Evolutionary conservation across 768 basidiomycete species (phyloP).

Genomic region (Nidularia pulvinata): DNA sequence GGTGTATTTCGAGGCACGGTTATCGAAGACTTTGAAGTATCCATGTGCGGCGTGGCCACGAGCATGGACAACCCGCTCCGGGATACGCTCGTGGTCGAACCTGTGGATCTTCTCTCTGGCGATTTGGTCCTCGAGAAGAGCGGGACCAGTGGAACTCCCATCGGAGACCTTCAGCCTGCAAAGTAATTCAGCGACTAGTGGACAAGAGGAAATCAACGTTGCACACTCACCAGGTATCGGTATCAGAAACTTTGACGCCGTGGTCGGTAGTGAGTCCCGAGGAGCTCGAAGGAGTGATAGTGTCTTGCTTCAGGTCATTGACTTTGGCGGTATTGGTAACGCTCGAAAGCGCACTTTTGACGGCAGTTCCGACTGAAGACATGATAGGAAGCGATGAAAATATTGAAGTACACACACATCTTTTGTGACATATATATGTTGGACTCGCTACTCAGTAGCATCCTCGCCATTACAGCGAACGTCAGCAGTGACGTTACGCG

Average conservation of each 20-base stretch:
- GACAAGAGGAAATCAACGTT: not conserved
- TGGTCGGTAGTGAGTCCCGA: slow-evolving; percentile 58
- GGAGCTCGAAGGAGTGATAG: slow-evolving; percentile 20
- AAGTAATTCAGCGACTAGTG: not conserved
- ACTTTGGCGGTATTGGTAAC: slow-evolving; percentile 27
- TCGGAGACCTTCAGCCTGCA: slow-evolving; percentile 54
- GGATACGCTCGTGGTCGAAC: slow-evolving; percentile 90
- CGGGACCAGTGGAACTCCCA: slow-evolving; percentile 57
- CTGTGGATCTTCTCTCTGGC: slow-evolving; percentile 74
- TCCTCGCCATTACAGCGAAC: not conserved
- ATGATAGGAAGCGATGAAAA: slow-evolving; percentile 7
- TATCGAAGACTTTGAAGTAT: slow-evolving; percentile 74
- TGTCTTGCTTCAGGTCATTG: slow-evolving; percentile 28
- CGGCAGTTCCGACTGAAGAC: slow-evolving; percentile 13
- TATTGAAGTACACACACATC: not conserved
- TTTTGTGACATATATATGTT: not conserved
- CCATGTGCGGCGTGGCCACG: slow-evolving; percentile 84
- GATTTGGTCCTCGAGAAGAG: slow-evolving; percentile 78
- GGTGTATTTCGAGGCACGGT: slow-evolving; percentile 70
- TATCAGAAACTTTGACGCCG: slow-evolving; percentile 57
- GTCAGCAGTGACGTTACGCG: not conserved
- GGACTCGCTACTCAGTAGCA: not conserved
- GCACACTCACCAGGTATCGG: slow-evolving; percentile 59
- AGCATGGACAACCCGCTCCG: slow-evolving; percentile 78
- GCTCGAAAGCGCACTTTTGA: slow-evolving; percentile 20